Conservation (phyloP, 2,329 filamentous ascomycete species). For the Xenoacremonium recifei region DNA sequence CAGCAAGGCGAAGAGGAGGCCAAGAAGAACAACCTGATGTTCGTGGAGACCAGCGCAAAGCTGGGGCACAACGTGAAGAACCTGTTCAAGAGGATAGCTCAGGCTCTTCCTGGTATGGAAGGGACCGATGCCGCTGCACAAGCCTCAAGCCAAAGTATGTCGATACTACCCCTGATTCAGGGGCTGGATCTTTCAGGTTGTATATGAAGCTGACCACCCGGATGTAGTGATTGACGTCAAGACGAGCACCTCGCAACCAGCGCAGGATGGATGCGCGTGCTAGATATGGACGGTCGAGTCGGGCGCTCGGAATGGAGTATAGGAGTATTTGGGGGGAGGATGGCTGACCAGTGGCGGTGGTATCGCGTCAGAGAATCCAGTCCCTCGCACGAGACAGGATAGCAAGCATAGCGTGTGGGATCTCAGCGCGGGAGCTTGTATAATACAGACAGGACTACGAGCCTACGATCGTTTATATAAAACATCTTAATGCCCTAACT, state of each 20-base stretch:
- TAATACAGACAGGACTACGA: conserved; percentile 33
- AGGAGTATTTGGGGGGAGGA: conserved; percentile 22
- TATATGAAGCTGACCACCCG: too few species aligned
- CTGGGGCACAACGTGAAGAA: conserved; percentile 97
- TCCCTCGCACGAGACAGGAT: conserved; percentile 25
- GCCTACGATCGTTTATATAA: conserved; percentile 33
- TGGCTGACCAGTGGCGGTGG: conserved; percentile 19
- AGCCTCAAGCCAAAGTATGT: conserved; percentile 73
- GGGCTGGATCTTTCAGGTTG: conserved; percentile 3
- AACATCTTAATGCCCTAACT: conserved; percentile 26
- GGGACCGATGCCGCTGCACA: conserved; percentile 77
- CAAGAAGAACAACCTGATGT: conserved; percentile 97
- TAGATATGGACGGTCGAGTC: too few species aligned
- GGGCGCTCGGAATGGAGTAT: conserved; percentile 21
- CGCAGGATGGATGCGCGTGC: conserved; percentile 67
- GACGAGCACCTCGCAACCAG: conserved; percentile 68
- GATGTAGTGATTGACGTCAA: conserved; percentile 86
- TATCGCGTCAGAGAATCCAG: conserved; percentile 14
- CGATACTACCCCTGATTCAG: background rate
- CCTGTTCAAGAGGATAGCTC: conserved; percentile 95
- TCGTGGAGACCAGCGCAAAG: conserved; percentile 98
- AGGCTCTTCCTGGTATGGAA: conserved; percentile 97
- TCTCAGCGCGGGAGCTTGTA: conserved; percentile 32
- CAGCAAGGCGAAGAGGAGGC: conserved; percentile 97
- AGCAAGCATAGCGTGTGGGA: conserved; percentile 32